These are phyloP conservation scores for Eucalyptus cladocalyx DNA, from an alignment of 345 rosid species.

Conservation along the genomic window DNA sequence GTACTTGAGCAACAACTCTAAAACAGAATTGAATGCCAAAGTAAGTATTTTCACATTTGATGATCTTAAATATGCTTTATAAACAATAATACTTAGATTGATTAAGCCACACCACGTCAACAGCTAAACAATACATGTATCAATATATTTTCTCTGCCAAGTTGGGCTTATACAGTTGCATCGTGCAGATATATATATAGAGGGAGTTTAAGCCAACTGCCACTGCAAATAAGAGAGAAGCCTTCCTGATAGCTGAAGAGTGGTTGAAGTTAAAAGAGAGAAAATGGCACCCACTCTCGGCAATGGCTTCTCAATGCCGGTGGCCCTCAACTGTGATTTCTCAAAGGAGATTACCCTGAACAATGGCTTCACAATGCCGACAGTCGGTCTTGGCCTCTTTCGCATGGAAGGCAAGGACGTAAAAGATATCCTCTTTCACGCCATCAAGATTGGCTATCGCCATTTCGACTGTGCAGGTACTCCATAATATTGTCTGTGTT, in stretches of 20 bases:
- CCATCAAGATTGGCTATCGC: slow-evolving; percentile 82
- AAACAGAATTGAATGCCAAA: neutral
- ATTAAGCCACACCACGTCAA: neutral
- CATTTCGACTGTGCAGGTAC: slow-evolving; percentile 90
- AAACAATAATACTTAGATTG: neutral
- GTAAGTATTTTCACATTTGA: neutral
- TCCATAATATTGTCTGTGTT: neutral
- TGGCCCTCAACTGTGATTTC: neutral
- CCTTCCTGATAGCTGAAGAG: neutral
- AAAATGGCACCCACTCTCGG: neutral
- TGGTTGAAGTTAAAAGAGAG: neutral
- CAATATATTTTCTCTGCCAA: neutral
- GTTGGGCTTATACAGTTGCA: neutral
- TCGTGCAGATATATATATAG: neutral
- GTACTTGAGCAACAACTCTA: neutral
- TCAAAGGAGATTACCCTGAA: slow-evolving; percentile 25
- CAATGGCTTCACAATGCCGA: slow-evolving; percentile 74
- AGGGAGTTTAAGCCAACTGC: neutral
- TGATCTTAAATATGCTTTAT: neutral
- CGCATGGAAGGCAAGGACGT: slow-evolving; percentile 55
- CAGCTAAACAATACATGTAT: neutral
- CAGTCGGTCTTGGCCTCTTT: slow-evolving; percentile 74
- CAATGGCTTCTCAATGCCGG: neutral
- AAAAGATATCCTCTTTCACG: slow-evolving; percentile 49
- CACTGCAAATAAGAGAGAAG: neutral